Percentiles rank a stretch among this genome's conserved stretches.
These are phyloP conservation scores for Triticum monococcum DNA, from an alignment of 176 grass and related monocot species.

Conservation along the genomic window DNA sequence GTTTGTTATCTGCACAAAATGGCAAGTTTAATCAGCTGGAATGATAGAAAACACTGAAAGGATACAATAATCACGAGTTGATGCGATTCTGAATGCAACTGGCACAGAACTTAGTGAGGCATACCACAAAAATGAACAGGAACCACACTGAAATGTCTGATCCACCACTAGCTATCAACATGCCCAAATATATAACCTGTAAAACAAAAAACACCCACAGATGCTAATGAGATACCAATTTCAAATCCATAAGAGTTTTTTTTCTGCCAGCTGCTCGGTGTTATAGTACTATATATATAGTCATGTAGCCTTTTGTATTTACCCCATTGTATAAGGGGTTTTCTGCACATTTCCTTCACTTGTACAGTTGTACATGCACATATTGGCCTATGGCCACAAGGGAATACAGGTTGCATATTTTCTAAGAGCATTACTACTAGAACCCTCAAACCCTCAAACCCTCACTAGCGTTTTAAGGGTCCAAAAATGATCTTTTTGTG, in stretches of 20 bases:
- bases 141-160: conserved; percentile 72
- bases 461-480: no score
- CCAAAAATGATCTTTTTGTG: no score
- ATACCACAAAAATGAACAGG: conserved; percentile 84
- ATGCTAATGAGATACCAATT: conserved; percentile 12
- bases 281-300: no score
- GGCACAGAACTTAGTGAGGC: conserved; percentile 18
- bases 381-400: no score
- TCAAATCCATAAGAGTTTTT: conserved; percentile 2
- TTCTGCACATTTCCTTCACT: no score
- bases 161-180: conserved; percentile 72
- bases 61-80: not conserved
- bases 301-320: no score
- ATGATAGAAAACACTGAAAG: conserved; percentile 2
- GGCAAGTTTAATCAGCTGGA: not conserved
- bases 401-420: no score
- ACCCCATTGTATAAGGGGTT: no score
- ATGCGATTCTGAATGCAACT: not conserved
- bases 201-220: conserved; percentile 29
- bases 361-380: no score
- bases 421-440: no score
- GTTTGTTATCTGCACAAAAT: conserved; percentile 65
- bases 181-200: conserved; percentile 81
- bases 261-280: not conserved
- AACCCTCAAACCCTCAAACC: no score